These are phyloP conservation scores for Periconia digitata DNA, from an alignment of 2,329 filamentous ascomycete genomes.

Conservation along the genomic window DNA sequence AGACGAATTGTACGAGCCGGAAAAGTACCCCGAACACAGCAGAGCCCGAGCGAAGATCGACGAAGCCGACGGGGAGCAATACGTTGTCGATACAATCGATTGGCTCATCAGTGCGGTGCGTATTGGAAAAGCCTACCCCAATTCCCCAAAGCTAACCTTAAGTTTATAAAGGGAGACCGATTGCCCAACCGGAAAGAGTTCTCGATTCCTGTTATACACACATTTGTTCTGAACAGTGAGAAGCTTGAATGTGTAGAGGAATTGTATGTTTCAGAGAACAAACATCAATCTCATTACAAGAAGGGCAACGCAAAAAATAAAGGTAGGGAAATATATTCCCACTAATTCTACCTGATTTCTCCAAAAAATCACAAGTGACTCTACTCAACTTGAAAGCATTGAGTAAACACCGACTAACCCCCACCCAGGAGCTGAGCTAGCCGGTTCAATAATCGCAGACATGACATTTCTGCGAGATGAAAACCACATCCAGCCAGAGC, in stretches of 20 bases:
- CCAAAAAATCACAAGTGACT: neutral
- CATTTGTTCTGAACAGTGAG: conserved; percentile 6
- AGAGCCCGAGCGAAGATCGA: conserved; percentile 1
- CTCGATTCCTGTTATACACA: conserved; percentile 7
- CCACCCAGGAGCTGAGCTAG: conserved; percentile 11
- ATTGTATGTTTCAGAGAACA: conserved; percentile 11
- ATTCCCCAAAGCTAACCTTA: neutral
- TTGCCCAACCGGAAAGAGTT: conserved; percentile 8
- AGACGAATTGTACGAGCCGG: conserved; percentile 2
- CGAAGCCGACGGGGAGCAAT: conserved; percentile 4
- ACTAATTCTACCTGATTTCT: neutral
- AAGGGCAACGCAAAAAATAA: conserved; percentile 7
- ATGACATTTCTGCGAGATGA: conserved; percentile 12
- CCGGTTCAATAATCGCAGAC: conserved; percentile 11
- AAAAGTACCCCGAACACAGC: neutral
- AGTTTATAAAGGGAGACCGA: neutral
- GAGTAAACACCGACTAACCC: neutral
- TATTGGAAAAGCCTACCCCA: neutral
- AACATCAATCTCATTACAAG: conserved; percentile 10
- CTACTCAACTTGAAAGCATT: neutral
- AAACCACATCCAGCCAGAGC: conserved; percentile 9
- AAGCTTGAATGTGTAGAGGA: conserved; percentile 8
- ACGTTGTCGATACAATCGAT: conserved; percentile 2
- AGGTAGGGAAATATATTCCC: conserved; percentile 4
- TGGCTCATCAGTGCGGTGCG: conserved; percentile 4